Base-by-base conservation (phyloP, 495 filamentous ascomycete species). In the Lasiosphaeria miniovina region DNA sequence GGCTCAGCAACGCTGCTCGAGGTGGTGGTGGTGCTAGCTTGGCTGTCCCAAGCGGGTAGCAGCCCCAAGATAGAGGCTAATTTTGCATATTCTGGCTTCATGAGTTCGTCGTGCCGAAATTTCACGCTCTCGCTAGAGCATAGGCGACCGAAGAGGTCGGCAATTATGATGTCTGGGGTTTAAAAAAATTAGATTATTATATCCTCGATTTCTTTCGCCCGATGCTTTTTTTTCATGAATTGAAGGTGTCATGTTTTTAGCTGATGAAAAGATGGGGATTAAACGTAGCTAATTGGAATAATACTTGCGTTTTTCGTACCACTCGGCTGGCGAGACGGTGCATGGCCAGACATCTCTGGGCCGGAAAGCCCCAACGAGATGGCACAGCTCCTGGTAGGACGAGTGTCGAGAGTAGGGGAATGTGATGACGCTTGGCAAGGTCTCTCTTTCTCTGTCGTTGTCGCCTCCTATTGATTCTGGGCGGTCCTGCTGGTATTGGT, bases 341-440 rank as follows among this genome's bases (percentile, higher is more conserved):
- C 93, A 96, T 4, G 93, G 91, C 73, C 88, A 87, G 10, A 97
- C 77, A 70, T 97, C 90, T 59, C 75, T 82, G 0, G 91, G 92
- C 41, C 75, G 80, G 61, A 96, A 91, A 0, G 78, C 79, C 4
- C 76, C 64, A 4, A 96, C 77, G 0, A 98, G 73, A 59, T 85
- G 69, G 59, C 90, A 88, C 5, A 96, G 78, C 70, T 97, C 93
- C 0, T 75, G 74, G 54, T 93, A 91, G 0, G 90, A 96, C 0
- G 93, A 95, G 71, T 98, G 93, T 3, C 93, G 84, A 0, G 93
- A 93, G 66, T 93, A 98, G 4, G 92, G 90, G 60, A 97, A 96
- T 10, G 68, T 72, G 36, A 86, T 81, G 24, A 65, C 59, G 4
- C 68, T 76, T 31, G 84, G 75, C 3, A 82, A 65, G 3, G 14